Evolutionary conservation across 495 filamentous ascomycete genomes (phyloP).

Genomic region (Aspergillus ellipticus): DNA sequence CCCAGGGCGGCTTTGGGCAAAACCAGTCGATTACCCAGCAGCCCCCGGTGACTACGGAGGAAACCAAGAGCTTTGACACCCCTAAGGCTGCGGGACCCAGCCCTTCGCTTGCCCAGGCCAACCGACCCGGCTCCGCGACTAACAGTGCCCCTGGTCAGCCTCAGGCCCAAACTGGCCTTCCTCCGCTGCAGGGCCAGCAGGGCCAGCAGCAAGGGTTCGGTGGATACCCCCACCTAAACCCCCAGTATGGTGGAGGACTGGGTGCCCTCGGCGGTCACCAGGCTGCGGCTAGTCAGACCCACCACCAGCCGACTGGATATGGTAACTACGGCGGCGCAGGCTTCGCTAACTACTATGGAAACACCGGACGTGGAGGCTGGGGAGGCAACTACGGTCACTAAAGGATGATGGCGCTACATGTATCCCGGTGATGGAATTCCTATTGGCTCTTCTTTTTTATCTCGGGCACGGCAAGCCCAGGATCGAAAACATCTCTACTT

Average conservation of each 20-base stretch:
- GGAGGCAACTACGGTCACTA: slow-evolving; percentile 64
- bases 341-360: slow-evolving; percentile 53
- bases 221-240: slow-evolving; percentile 72
- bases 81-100: slow-evolving; percentile 76
- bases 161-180: slow-evolving; percentile 56
- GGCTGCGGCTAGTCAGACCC: slow-evolving; percentile 52
- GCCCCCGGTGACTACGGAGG: slow-evolving; percentile 56
- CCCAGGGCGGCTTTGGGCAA: slow-evolving; percentile 63
- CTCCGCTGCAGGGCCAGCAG: slow-evolving; percentile 70
- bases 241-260: slow-evolving; percentile 66
- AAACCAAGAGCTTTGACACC: slow-evolving; percentile 76
- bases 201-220: slow-evolving; percentile 64
- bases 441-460: slow-evolving; percentile 22
- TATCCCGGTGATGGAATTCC: slow-evolving; percentile 31
- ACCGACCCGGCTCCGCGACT: slow-evolving; percentile 79
- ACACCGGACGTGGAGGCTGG: slow-evolving; percentile 59
- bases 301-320: slow-evolving; percentile 55
- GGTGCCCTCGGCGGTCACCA: slow-evolving; percentile 67
- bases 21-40: slow-evolving; percentile 64
- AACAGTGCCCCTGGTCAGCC: slow-evolving; percentile 66
- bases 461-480: slow-evolving; percentile 17
- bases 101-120: slow-evolving; percentile 74
- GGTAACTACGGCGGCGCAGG: slow-evolving; percentile 50
- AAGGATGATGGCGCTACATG: slow-evolving; percentile 34
- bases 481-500: slow-evolving; percentile 21